phyloP scores from a whole-genome alignment of 1,139 yeast species.

The Diutina scorzettiae region DNA sequence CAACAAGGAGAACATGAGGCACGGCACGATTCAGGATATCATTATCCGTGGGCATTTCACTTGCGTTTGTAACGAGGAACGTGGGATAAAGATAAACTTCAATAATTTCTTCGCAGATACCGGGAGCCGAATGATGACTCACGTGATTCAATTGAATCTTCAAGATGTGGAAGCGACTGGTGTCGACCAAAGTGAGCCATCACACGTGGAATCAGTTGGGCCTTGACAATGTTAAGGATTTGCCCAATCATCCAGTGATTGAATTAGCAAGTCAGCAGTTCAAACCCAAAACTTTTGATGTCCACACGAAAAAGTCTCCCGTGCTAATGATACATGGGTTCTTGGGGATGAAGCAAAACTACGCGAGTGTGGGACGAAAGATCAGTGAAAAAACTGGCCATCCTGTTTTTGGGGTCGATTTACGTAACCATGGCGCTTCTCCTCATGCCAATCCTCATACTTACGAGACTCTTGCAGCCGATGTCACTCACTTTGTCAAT shows the following conservation, averaged over 20 bases:
- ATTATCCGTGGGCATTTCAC: too few species aligned
- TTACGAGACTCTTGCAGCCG: slow-evolving; percentile 31
- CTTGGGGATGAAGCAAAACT: slow-evolving; percentile 34
- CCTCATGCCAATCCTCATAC: slow-evolving; percentile 32
- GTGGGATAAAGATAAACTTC: too few species aligned
- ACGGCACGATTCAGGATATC: too few species aligned
- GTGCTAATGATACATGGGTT: slow-evolving; percentile 37
- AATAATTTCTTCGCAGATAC: too few species aligned
- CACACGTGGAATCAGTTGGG: slow-evolving; percentile 6
- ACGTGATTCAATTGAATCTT: too few species aligned
- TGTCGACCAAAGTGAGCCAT: slow-evolving; percentile 2
- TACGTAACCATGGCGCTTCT: slow-evolving; percentile 43
- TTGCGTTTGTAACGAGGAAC: too few species aligned
- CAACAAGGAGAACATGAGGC: too few species aligned
- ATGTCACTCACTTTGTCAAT: slow-evolving; percentile 24
- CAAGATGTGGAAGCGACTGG: background rate
- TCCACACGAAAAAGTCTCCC: slow-evolving; percentile 12
- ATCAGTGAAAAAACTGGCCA: slow-evolving; percentile 19
- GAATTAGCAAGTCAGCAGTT: slow-evolving; percentile 6
- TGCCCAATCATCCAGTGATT: slow-evolving; percentile 6
- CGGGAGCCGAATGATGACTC: too few species aligned
- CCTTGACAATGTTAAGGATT: slow-evolving; percentile 6
- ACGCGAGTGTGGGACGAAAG: slow-evolving; percentile 23
- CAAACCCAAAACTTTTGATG: slow-evolving; percentile 7
- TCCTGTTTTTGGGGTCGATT: slow-evolving; percentile 31